A percentile compares a stretch with the other conserved stretches of the same genome.
Conservation (phyloP, 23 red algal genomes). For the Gracilaria gracilis region DNA sequence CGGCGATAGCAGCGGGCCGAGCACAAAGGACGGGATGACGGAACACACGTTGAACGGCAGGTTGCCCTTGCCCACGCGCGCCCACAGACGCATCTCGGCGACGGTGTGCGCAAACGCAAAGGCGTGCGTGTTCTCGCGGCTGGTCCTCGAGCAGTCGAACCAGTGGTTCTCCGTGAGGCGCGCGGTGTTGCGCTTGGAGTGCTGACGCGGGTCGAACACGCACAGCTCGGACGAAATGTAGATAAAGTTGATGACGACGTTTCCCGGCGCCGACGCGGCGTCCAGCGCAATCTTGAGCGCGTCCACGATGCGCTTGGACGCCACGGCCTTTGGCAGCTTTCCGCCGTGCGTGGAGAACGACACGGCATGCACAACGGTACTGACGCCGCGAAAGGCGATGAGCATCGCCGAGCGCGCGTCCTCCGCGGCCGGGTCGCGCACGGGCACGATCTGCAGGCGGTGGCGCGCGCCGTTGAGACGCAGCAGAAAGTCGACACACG, state of each 20-base stretch:
- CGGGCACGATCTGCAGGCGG: conserved; percentile 57
- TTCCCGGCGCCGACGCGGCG: conserved; percentile 57
- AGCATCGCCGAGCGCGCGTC: conserved; percentile 67
- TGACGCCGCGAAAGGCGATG: conserved; percentile 60
- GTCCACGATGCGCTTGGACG: conserved; percentile 67
- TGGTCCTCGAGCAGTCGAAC: conserved; percentile 54
- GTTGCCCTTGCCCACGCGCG: conserved; percentile 41
- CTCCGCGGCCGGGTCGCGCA: conserved; percentile 66
- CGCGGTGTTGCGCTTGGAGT: conserved; percentile 42
- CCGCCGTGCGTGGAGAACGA: conserved; percentile 66
- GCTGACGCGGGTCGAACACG: conserved; percentile 52
- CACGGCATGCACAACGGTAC: conserved; percentile 57
- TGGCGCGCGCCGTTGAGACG: neutral
- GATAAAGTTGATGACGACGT: conserved; percentile 75
- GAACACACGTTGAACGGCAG: conserved; percentile 77
- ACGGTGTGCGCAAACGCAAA: conserved; percentile 69
- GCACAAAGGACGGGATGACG: conserved; percentile 61
- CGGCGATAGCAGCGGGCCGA: conserved; percentile 50
- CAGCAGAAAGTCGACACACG: conserved; percentile 52
- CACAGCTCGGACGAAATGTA: conserved; percentile 65
- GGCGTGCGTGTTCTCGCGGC: conserved; percentile 31
- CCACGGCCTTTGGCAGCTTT: conserved; percentile 30
- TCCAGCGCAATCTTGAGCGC: conserved; percentile 62
- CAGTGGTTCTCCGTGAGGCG: conserved; percentile 56
- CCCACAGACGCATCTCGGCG: conserved; percentile 68